Base-by-base conservation (phyloP, 257 asterid species). In the Salvia miltiorrhiza region DNA sequence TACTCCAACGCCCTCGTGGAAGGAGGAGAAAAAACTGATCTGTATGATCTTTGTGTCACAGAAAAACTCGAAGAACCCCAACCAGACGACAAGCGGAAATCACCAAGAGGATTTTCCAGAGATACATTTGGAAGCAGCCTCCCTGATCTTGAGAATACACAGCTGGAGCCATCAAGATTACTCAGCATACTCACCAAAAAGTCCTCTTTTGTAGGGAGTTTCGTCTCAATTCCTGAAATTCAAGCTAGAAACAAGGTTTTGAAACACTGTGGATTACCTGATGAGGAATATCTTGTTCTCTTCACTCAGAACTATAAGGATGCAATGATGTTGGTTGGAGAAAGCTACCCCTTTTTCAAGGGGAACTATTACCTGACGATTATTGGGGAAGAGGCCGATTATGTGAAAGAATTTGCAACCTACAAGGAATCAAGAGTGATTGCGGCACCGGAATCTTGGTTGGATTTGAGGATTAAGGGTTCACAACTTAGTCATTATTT, bases 401-500 rank as follows among this genome's bases (percentile, higher is more conserved):
- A 67, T 16, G 84, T 84, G 16, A 82, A 79, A 71, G 91, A 84
- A 72, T 91, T 88, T 2, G 95, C 84, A 2, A 64, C 63, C n/a
- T 84, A 81, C 37, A 91, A 91, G 79, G 91, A 87, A 19, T 83
- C 96, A 0, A 83, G 91, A 76, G 88, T 85, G 44, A 81, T 88
- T 19, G 75, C 71, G 17, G 96, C 97, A 28, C 93, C 96, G 0
- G 93, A 87, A 61, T 67, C 78, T 47, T 91, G 96, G 97, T 67
- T 91, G 76, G 88, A 91, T 74, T 80, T 91, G 81, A 87, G 97
- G 85, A 85, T 91, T 7, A 91, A 87, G 79, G 97, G 95, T 4
- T 91, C 97, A 13, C 97, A 90, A 30, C 83, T 90, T 2, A 88
- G 96, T 50, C 96, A 90, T 44, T 90, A 88, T 57, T 88, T 90